These are phyloP conservation scores for Sugiyamaella marilandica DNA, from an alignment of 805 yeast genomes.

Conservation along the genomic window DNA sequence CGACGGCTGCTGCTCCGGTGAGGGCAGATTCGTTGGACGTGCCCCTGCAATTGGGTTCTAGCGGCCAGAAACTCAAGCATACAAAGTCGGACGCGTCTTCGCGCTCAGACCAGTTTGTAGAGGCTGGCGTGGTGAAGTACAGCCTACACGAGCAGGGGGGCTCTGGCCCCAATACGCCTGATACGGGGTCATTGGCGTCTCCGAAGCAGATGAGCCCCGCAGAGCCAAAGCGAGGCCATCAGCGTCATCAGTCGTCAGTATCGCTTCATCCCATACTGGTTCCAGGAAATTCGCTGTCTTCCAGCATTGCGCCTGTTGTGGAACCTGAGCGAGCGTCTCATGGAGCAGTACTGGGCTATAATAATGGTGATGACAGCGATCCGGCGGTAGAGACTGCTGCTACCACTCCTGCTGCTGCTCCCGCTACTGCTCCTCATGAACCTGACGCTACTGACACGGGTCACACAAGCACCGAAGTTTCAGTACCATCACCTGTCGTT, in stretches of 20 bases:
- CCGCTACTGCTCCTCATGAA: not conserved
- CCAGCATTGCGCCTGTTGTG: not conserved
- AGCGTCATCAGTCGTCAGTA: not conserved
- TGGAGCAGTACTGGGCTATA: not conserved
- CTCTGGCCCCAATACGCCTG: not conserved
- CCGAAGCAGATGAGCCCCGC: not conserved
- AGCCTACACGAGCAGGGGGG: constrained; percentile 3
- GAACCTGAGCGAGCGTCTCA: not conserved
- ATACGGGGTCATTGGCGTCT: not conserved
- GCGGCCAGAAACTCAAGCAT: constrained; percentile 6
- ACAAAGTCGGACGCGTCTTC: constrained; percentile 13
- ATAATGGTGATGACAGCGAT: not conserved
- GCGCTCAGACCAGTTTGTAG: constrained; percentile 14
- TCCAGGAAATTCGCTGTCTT: not conserved
- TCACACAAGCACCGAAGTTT: not conserved
- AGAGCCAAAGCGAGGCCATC: not conserved
- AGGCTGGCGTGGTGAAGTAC: constrained; percentile 19
- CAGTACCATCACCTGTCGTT: not conserved
- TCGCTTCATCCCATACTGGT: not conserved
- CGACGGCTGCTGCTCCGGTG: not conserved
- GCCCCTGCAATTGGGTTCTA: constrained; percentile 10
- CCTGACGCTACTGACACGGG: not conserved
- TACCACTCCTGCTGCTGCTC: no score
- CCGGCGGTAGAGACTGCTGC: not conserved
- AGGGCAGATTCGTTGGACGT: constrained; percentile 1